Base-by-base conservation (phyloP, 1,139 yeast genomes). In the Scheffersomyces titani region DNA sequence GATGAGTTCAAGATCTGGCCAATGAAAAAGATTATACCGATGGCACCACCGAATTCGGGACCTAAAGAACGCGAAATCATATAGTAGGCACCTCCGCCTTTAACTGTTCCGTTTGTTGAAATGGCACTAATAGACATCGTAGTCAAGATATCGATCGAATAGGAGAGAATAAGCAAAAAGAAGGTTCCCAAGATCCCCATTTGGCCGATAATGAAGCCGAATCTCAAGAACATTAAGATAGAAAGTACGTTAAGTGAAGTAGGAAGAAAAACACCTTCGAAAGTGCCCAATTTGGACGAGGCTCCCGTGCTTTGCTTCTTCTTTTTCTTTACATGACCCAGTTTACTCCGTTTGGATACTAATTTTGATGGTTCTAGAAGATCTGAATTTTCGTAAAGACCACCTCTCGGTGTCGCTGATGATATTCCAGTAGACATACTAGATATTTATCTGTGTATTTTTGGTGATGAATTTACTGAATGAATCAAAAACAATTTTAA, bases 21-120 rank as follows among this genome's bases (percentile, higher is more conserved):
- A 56, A 89, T 77, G 65, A 86, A 89, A 68, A 89, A 89, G 30
- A 89, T 89, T 45, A 89, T 76, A 0, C 96, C 96, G 59, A 89
- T 89, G 2, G 94, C 88, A 3, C 94, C 94, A 44, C 96, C 96
- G 70, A 89, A 89, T 65, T 89, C 96, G 2, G 92, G 93, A 0
- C 96, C 96, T 60, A 89, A 73, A 48, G 92, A 86, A 65, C 96
- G 74, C 18, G 92, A 87, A 51, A 89, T 87, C 93, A 89, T 89
- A 63, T 88, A 89, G 67, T 89, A 89, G 0, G 94, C 93, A 40
- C 96, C 96, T 18, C 96, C 96, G 24, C 94, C 94, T 65, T 88
- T 82, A 13, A 89, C 94, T 0, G 91, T 88, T 30, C 96, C 96
- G 68, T 89, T 89, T 3, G 96, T 89, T 2, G 92, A 88, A 57